phyloP scores from a whole-genome alignment of 495 filamentous ascomycete genomes.

The Penicillium maclennaniae region DNA sequence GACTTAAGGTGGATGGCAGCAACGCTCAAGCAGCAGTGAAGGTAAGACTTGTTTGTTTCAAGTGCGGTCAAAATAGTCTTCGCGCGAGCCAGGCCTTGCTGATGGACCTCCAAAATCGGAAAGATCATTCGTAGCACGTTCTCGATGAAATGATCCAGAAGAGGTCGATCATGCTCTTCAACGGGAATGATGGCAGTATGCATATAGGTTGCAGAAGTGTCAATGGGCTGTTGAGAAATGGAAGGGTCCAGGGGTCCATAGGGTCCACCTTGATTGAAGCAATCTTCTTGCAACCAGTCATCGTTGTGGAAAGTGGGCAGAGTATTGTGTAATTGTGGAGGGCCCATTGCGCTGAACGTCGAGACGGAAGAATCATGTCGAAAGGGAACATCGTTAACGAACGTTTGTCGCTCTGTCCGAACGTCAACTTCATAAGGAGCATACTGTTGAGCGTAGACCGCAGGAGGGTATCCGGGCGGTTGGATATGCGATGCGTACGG shows the following conservation, averaged over 20 bases:
- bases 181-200: conserved; percentile 63
- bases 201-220: background rate
- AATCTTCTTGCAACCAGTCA: conserved; percentile 74
- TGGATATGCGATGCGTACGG: conserved; percentile 52
- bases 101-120: conserved; percentile 84
- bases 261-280: conserved; percentile 41
- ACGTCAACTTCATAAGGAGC: conserved; percentile 90
- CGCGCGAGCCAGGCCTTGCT: conserved; percentile 70
- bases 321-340: conserved; percentile 64
- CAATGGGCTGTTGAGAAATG: too few relatives aligned
- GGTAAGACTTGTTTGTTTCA: conserved; percentile 85
- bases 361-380: conserved; percentile 78
- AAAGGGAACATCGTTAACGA: conserved; percentile 83
- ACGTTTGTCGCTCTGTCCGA: conserved; percentile 92
- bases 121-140: conserved; percentile 86
- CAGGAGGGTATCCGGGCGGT: conserved; percentile 33
- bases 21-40: conserved; percentile 95
- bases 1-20: conserved; percentile 93
- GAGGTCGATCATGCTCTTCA: conserved; percentile 79
- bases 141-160: conserved; percentile 89
- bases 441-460: conserved; percentile 38
- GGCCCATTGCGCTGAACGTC: conserved; percentile 80
- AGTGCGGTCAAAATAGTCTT: conserved; percentile 81
- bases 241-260: conserved; percentile 31
- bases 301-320: conserved; percentile 66